phyloP scores from a whole-genome alignment of 2,329 filamentous ascomycete genomes.

The Exserohilum rostratum region DNA sequence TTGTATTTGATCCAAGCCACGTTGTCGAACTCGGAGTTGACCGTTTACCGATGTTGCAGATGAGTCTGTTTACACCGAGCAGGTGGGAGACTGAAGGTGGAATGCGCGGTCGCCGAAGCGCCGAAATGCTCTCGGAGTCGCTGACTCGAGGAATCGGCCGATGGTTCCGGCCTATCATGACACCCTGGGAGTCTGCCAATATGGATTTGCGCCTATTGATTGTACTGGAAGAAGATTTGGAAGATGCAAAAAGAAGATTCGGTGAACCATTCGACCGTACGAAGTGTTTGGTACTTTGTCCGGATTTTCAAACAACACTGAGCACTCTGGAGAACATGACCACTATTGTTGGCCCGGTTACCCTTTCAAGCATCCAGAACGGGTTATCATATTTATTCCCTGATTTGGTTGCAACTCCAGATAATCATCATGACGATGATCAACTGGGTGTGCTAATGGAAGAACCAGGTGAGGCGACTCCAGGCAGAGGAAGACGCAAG shows the following conservation, averaged over 20 bases:
- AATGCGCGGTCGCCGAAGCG: background rate
- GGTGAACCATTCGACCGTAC: background rate
- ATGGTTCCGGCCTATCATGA: constrained; percentile 3
- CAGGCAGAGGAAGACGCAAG: background rate
- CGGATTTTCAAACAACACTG: background rate
- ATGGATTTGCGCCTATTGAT: constrained; percentile 1
- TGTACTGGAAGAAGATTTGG: constrained; percentile 4
- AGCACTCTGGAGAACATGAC: background rate
- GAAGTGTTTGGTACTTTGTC: constrained; percentile 5
- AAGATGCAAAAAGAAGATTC: background rate
- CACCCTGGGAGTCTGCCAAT: constrained; percentile 4
- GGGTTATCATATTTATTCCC: constrained; percentile 6
- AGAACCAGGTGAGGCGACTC: background rate
- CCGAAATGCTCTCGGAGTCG: background rate
- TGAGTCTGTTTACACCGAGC: constrained; percentile 5
- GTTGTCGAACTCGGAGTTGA: background rate
- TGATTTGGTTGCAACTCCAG: background rate
- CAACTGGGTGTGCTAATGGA: background rate
- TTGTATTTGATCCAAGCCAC: background rate
- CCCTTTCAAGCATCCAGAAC: constrained; percentile 3
- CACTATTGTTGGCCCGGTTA: constrained; percentile 5
- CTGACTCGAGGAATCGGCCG: constrained; percentile 2
- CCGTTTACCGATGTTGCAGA: background rate
- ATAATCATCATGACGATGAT: background rate
- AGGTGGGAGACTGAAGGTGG: background rate